Base-by-base conservation (phyloP, 192 early-diverging fungal genomes). In the Coemansia pectinata region DNA sequence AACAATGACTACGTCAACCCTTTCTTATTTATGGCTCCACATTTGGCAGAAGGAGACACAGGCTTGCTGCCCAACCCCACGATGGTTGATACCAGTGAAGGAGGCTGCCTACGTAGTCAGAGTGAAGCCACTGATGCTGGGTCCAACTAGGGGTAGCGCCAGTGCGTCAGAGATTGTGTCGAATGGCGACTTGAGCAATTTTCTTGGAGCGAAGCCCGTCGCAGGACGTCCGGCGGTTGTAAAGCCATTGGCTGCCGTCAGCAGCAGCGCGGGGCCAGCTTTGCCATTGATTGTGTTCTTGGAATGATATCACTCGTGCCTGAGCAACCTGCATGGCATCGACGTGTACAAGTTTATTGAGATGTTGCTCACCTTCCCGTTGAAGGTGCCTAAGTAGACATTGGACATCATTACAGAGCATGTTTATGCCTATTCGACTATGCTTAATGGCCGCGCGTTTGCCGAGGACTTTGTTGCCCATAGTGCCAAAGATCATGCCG, bases 401-500 rank as follows among this genome's bases (percentile, higher is more conserved):
- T 72, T 90, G 11, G 91, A 92, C 64, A 92, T 92, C 47, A 92
- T 94, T 41, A 85, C 90, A 31, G 92, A 92, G 66, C 86, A 87
- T 60, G 85, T 92, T 44, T 90, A 92, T 71, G 89, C 89, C 17
- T 86, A 90, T 70, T 92, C 91, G 1, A 69, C 85, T 25, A 85
- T 86, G 9, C 79, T 92, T 69, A 88, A 92, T 63, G 90, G 91
- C 48, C 88, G 90, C 42, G 87, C 87, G 9, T 94, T 94, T 81
- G 89, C 92, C 19, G 86, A 90, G n/a, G 92, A 92, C 70, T 94
- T 92, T 77, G 85, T 90, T 61, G 89, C 87, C 66, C 87, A 89
- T 33, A 87, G 91, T 59, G 89, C 88, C 74, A 90, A 85, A 14
- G 92, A 94, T 57, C 63, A 73, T 42, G 57, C 55, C 27, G 42